Base-by-base conservation (phyloP, 768 basidiomycete species). In the Porpolomopsis calyptriformis region DNA sequence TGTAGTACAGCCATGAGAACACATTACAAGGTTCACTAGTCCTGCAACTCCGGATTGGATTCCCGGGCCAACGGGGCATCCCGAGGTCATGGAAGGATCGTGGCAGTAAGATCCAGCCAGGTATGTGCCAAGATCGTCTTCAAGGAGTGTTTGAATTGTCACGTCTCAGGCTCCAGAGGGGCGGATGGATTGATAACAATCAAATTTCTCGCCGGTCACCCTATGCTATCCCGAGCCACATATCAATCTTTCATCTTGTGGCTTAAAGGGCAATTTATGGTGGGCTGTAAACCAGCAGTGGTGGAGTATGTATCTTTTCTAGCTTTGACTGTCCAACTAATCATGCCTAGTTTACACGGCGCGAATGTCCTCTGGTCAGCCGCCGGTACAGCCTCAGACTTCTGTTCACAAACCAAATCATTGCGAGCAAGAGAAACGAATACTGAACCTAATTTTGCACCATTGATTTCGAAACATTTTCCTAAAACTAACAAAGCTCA, bases 131-230 rank as follows among this genome's bases (percentile, higher is more conserved):
- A 18, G 27, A 11, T 14, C 8, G 8, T 11, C 12, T 8, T 24
- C 8, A 38, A 10, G 40, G 45, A 23, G 18, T 46, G 12, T n/a
- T 12, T 24, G 5, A 8, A 37, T 25, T 7, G 12, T 10, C 3
- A n/a, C 18, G 8, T 44, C 10, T 22, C 33, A 46, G 45, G 35
- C 2, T 46, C 45, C 16, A 2, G 3, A 8, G 38, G 18, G 18
- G 38, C 36, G 16, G 46, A 47, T 18, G 46, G 46, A 23, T 5
- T 16, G 2, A 29, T 47, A 16, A 47, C 46, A 14, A 29, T 47
- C 24, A 47, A 47, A 19, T 33, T 47, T 35, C 14, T 10, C 25
- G 10, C 16, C 20, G n/a, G 14, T 12, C n/a, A 46, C 19, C 9
- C 3, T 20, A 24, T 12, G 3, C 14, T 7, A 14, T 33, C 26